phyloP scores from a whole-genome alignment of 2,329 filamentous ascomycete species.

The Cadophora luteo-olivacea region DNA sequence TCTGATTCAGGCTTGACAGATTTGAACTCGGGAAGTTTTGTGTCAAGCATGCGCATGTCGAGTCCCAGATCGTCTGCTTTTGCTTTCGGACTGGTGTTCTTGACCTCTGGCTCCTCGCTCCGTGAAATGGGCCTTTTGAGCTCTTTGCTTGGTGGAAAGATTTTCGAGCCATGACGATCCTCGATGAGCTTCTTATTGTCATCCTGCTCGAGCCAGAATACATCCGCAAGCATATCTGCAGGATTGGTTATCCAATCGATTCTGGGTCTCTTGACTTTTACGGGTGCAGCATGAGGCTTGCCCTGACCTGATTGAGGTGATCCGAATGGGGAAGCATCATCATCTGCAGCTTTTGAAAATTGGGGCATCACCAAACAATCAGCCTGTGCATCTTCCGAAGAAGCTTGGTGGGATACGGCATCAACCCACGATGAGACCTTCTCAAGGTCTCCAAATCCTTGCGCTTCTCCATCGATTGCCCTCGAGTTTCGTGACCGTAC shows the following conservation, averaged over 20 bases:
- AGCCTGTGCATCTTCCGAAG: slow-evolving; percentile 35
- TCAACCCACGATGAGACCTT: slow-evolving; percentile 81
- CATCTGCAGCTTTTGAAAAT: slow-evolving; percentile 44
- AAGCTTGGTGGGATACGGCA: slow-evolving; percentile 52
- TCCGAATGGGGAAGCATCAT: slow-evolving; percentile 38
- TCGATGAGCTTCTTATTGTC: slow-evolving; percentile 83
- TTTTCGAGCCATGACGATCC: slow-evolving; percentile 75
- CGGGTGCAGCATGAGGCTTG: slow-evolving; percentile 40
- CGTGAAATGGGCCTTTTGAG: slow-evolving; percentile 45
- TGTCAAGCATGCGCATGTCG: slow-evolving; percentile 41
- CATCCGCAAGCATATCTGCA: slow-evolving; percentile 86
- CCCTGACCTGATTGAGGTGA: slow-evolving; percentile 50
- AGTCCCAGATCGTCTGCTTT: slow-evolving; percentile 29
- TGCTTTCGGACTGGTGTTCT: slow-evolving; percentile 24
- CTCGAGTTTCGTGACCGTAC: slow-evolving; percentile 80
- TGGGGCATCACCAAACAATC: slow-evolving; percentile 52
- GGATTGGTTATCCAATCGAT: slow-evolving; percentile 87
- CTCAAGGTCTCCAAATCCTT: slow-evolving; percentile 78
- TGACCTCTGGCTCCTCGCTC: slow-evolving; percentile 32
- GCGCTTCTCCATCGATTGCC: slow-evolving; percentile 73
- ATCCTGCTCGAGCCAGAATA: slow-evolving; percentile 86
- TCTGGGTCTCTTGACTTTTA: slow-evolving; percentile 73
- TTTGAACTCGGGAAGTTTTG: slow-evolving; percentile 44
- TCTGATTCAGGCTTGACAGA: slow-evolving; percentile 40
- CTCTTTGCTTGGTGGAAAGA: slow-evolving; percentile 63